Evolutionary conservation across 352 stramenopile genomes (phyloP).

Genomic region (Globisporangium okanoganense): DNA sequence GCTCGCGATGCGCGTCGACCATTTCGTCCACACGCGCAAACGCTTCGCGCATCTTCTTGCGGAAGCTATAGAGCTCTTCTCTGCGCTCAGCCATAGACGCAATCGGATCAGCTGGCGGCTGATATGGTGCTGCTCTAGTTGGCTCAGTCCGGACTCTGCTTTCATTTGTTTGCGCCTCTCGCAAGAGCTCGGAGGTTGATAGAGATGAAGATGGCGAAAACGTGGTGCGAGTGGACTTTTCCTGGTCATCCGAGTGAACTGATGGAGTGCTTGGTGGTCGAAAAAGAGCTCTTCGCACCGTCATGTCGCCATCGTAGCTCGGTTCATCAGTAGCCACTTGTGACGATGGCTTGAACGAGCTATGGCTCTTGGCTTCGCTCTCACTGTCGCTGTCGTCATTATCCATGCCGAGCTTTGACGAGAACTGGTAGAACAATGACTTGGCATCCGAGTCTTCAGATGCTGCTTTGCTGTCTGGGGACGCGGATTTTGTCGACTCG

Average conservation of each 20-base stretch:
- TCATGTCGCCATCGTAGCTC: not conserved
- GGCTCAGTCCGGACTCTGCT: not conserved
- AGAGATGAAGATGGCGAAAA: not conserved
- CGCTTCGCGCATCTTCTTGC: constrained; percentile 52
- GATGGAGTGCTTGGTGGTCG: not conserved
- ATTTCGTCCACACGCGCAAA: constrained; percentile 63
- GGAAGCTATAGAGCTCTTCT: constrained; percentile 58
- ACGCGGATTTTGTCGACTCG: not conserved
- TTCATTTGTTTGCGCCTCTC: not conserved
- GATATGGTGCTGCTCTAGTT: not conserved
- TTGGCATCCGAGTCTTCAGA: not conserved
- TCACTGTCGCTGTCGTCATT: not conserved
- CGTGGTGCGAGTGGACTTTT: not conserved
- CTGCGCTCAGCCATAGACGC: constrained; percentile 23
- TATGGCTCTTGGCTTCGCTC: not conserved
- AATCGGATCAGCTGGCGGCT: not conserved
- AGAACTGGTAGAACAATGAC: not conserved
- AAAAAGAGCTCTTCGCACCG: not conserved
- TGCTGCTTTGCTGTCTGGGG: not conserved
- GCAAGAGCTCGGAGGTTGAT: not conserved
- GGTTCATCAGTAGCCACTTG: not conserved
- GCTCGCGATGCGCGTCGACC: constrained; percentile 52
- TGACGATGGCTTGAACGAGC: not conserved
- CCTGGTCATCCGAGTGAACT: not conserved
- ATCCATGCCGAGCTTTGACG: not conserved